Conservation (phyloP, 768 basidiomycete species). For the Lactifluus echinatus region DNA sequence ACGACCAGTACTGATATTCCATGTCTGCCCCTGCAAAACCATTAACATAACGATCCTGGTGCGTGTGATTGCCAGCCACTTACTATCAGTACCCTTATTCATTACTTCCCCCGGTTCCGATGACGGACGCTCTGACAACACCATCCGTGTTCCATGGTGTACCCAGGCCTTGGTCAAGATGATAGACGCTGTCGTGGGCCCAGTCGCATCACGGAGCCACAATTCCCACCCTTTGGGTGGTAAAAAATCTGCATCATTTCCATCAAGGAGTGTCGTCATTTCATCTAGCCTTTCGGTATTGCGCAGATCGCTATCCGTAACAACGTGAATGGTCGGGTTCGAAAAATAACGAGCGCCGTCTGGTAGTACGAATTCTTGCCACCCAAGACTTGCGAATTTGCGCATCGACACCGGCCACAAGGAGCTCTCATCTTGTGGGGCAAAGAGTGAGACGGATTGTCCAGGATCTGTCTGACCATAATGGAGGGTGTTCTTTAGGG, state of each 20-base stretch:
- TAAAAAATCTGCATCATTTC: conserved; percentile 27
- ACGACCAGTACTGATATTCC: conserved; percentile 77
- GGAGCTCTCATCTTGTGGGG: conserved; percentile 20
- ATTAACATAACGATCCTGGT: neutral
- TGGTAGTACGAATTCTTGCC: conserved; percentile 70
- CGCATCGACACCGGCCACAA: conserved; percentile 22
- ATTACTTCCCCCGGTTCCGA: conserved; percentile 22
- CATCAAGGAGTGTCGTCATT: conserved; percentile 39
- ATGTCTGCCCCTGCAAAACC: conserved; percentile 50
- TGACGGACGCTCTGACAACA: conserved; percentile 39
- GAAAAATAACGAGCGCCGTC: conserved; percentile 64
- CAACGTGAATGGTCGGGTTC: conserved; percentile 50
- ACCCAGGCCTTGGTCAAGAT: conserved; percentile 49
- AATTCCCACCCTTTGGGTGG: conserved; percentile 43
- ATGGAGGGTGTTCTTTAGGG: conserved; percentile 19
- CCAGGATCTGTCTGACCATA: conserved; percentile 16
- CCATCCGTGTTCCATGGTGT: conserved; percentile 50
- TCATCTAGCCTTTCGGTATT: conserved; percentile 40
- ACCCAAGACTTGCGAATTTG: conserved; percentile 45
- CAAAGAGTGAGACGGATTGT: conserved; percentile 15
- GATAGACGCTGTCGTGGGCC: conserved; percentile 28
- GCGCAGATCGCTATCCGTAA: conserved; percentile 66
- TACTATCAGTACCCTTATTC: conserved; percentile 35
- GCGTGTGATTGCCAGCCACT: conserved; percentile 19
- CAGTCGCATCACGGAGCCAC: conserved; percentile 47